phyloP scores from a whole-genome alignment of 768 basidiomycete genomes.

The Tylopilus plumbeoviolaceoides region DNA sequence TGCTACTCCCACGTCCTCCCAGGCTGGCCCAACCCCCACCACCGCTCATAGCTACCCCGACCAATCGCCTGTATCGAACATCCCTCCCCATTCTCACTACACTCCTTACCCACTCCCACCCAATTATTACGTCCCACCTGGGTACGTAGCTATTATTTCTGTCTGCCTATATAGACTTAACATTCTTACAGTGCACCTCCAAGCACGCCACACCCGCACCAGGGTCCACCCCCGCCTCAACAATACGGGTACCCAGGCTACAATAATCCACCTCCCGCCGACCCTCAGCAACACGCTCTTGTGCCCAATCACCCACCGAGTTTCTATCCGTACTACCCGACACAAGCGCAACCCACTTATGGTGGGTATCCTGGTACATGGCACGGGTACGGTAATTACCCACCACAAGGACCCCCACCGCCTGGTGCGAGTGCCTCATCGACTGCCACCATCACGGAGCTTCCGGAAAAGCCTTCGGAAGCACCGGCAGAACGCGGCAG shows the following conservation, averaged over 20 bases:
- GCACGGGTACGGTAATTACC: constrained; percentile 31
- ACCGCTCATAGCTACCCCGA: constrained; percentile 28
- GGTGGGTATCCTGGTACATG: constrained; percentile 28
- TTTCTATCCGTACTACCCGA: constrained; percentile 33
- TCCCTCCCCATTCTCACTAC: constrained; percentile 29
- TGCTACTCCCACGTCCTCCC: constrained; percentile 28
- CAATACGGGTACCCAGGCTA: constrained; percentile 25
- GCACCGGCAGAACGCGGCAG: constrained; percentile 13
- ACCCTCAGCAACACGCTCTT: constrained; percentile 25
- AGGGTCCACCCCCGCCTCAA: constrained; percentile 16
- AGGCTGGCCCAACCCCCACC: constrained; percentile 17
- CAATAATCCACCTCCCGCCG: constrained; percentile 16
- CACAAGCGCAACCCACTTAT: constrained; percentile 26
- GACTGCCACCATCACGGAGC: constrained; percentile 13
- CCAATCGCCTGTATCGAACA: constrained; percentile 20
- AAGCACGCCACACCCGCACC: constrained; percentile 22
- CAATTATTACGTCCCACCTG: constrained; percentile 31
- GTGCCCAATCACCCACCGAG: constrained; percentile 17
- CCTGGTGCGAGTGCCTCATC: constrained; percentile 13
- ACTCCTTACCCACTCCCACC: constrained; percentile 31
- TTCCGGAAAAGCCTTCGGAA: constrained; percentile 27
- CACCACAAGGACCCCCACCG: constrained; percentile 25
- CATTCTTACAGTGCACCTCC: constrained; percentile 19
- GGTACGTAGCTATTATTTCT: constrained; percentile 12
- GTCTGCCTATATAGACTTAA: constrained; percentile 9